Conservation (phyloP, 2,329 filamentous ascomycete species). For the Chalaropsis ovoidea region DNA sequence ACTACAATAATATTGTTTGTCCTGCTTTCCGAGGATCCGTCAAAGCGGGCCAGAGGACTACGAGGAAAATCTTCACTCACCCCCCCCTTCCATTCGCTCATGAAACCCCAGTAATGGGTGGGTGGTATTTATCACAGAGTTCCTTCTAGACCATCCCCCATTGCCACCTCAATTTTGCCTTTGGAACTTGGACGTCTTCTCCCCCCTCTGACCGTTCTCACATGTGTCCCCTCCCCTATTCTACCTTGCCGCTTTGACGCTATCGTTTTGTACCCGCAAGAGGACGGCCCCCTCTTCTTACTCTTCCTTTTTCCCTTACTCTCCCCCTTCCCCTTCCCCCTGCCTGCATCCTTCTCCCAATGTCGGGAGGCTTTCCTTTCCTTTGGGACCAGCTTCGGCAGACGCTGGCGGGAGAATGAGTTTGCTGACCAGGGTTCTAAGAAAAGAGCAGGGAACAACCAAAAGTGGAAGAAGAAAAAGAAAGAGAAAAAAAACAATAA, state of each 20-base stretch:
- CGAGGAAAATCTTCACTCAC: neutral
- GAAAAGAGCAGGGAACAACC: neutral
- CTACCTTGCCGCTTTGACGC: neutral
- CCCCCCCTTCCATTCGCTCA: neutral
- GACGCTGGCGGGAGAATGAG: neutral
- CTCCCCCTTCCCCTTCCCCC: neutral
- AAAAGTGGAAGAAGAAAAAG: neutral
- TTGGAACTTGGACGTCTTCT: no score
- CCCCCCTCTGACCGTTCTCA: neutral
- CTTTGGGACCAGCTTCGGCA: slow-evolving; percentile 8
- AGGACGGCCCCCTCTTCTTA: neutral
- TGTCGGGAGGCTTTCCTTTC: slow-evolving; percentile 15
- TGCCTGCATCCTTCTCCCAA: neutral
- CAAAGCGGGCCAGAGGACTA: neutral
- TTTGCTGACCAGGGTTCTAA: neutral
- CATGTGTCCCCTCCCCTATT: neutral
- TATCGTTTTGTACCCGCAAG: slow-evolving; percentile 4
- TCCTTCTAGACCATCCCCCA: neutral
- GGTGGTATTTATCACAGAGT: neutral
- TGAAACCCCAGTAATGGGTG: neutral
- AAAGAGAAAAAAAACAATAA: neutral
- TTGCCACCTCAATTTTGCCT: slow-evolving; percentile 6
- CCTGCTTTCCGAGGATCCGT: neutral
- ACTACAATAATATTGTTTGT: neutral
- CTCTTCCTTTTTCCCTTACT: no score